These are phyloP conservation scores for Simmondsia chinensis DNA, from an alignment of 148 eudicot genomes.

Conservation along the genomic window DNA sequence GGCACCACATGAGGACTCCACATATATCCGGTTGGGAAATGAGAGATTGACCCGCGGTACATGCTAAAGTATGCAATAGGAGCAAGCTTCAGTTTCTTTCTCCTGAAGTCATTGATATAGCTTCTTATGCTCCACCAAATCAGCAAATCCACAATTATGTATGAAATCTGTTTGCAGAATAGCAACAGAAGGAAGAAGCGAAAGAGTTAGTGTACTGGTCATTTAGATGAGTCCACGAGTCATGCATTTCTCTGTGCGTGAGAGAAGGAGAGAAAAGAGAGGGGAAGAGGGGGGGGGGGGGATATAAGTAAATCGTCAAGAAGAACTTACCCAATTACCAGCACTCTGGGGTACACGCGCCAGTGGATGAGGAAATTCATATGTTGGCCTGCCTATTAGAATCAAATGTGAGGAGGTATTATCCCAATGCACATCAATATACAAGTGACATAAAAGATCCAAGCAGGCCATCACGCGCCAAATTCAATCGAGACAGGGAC, in stretches of 20 bases:
- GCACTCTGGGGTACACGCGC: slow-evolving; percentile 90
- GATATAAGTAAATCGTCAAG: background rate
- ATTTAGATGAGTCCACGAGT: no score
- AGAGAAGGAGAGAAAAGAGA: no score
- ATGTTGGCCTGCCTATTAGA: slow-evolving; percentile 84
- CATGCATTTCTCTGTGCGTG: no score
- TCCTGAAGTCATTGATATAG: slow-evolving; percentile 80
- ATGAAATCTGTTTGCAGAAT: slow-evolving; percentile 48
- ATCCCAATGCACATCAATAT: background rate
- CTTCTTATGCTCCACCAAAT: slow-evolving; percentile 96
- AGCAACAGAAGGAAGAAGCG: background rate
- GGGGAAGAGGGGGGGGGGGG: background rate
- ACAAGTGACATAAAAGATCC: no score
- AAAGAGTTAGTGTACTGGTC: slow-evolving; percentile 3
- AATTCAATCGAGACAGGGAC: no score
- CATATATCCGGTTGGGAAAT: slow-evolving; percentile 90
- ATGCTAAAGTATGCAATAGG: slow-evolving; percentile 90
- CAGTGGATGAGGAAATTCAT: slow-evolving; percentile 85
- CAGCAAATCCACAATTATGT: slow-evolving; percentile 76
- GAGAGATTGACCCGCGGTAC: slow-evolving; percentile 79
- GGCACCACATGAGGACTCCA: slow-evolving; percentile 95
- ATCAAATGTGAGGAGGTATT: slow-evolving; percentile 17
- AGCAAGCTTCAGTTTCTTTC: slow-evolving; percentile 75
- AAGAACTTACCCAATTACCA: slow-evolving; percentile 76
- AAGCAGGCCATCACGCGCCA: no score